phyloP scores from a whole-genome alignment of 2,329 filamentous ascomycete genomes.

The Colletotrichum cereale region DNA sequence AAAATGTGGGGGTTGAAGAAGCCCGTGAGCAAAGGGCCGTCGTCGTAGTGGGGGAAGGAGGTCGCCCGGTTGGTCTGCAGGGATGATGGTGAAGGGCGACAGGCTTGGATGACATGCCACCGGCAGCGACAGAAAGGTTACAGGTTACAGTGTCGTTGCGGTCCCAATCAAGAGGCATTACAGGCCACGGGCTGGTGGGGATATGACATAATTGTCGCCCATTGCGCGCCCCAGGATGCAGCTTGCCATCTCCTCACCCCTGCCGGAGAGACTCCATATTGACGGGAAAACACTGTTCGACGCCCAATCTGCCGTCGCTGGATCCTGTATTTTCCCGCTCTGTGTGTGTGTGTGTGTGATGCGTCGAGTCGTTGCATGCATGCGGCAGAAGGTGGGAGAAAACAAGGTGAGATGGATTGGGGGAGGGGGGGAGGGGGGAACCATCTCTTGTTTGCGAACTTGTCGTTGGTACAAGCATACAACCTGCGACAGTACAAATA shows the following conservation, averaged over 20 bases:
- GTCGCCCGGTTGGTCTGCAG: slow-evolving; percentile 12
- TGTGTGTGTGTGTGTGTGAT: slow-evolving; percentile 7
- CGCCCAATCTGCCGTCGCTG: neutral
- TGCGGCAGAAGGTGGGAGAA: slow-evolving; percentile 13
- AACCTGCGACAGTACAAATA: neutral
- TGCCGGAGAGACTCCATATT: slow-evolving; percentile 2
- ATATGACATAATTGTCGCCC: slow-evolving; percentile 43
- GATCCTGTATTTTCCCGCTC: neutral
- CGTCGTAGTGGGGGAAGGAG: too few relatives aligned
- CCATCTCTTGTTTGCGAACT: neutral
- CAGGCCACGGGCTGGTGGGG: slow-evolving; percentile 36
- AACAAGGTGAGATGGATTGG: slow-evolving; percentile 9
- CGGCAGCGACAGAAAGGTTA: slow-evolving; percentile 15
- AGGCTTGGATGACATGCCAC: slow-evolving; percentile 50
- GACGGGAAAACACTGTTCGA: slow-evolving; percentile 2
- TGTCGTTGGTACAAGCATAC: slow-evolving; percentile 12
- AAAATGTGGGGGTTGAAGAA: slow-evolving; percentile 20
- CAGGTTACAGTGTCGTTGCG: neutral
- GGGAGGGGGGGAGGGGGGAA: neutral
- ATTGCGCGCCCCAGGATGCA: slow-evolving; percentile 15
- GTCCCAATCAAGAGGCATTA: slow-evolving; percentile 39
- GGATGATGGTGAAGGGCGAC: slow-evolving; percentile 40
- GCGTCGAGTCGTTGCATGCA: slow-evolving; percentile 11
- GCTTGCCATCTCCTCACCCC: neutral
- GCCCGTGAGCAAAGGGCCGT: neutral